Base-by-base conservation (phyloP, 805 yeast genomes). In the Candida bentonensis region DNA sequence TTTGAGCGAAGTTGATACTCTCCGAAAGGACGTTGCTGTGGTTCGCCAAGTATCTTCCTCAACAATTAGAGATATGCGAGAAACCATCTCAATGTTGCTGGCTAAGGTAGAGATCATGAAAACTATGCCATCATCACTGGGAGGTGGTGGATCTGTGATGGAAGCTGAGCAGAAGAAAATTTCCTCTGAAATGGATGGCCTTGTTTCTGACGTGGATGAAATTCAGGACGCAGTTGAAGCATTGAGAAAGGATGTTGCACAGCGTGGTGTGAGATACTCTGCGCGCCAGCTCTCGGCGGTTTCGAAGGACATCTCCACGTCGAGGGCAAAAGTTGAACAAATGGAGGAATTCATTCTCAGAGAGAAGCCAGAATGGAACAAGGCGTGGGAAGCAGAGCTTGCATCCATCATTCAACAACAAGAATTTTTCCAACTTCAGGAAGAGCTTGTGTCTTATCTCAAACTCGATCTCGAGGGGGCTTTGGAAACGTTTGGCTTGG, bases 321-420 rank as follows among this genome's bases (percentile, higher is more conserved):
- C 94, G 0, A 71, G 73, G 45, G 41, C 53, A 0, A 71, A 72
- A 15, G 67, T 89, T 39, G 60, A 60, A 1, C 61, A 61, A 2
- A 72, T 87, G 71, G 68, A 72, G n/a, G 63, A 63, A 3, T 86
- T 75, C 54, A 79, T 92, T 33, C 54, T 61, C 1, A 66, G 67
- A 3, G 97, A 87, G 56, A 82, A 82, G 51, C 79, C 87, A 4
- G 77, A 76, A 25, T 87, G 97, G 95, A 83, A 84, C 57, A 75
- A 75, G 51, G 79, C 85, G 5, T 89, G 98, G 96, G 96, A 88
- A 57, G 67, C 79, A 3, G 96, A 87, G 57, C 70, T 92, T 45
- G 92, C 86, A 48, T 79, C 80, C 28, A 89, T 92, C 13, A 82
- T 95, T 51, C 95, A 86, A 55, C 96, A 88, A 56, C 97, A 92